phyloP scores from a whole-genome alignment of 2,329 filamentous ascomycete genomes.

The Aspergillus tamarii region DNA sequence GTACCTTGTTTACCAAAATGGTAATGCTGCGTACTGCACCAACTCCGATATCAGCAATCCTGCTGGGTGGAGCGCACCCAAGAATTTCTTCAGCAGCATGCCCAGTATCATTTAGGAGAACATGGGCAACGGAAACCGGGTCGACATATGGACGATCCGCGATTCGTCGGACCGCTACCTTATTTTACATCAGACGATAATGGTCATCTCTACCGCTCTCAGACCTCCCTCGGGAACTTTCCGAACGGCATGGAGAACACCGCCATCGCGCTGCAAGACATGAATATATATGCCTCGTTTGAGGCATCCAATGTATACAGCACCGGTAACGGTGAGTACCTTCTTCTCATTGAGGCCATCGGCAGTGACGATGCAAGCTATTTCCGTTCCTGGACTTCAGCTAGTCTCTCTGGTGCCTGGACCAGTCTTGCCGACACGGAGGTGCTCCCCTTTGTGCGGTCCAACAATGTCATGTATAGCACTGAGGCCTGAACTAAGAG shows the following conservation, averaged over 20 bases:
- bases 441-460: neutral
- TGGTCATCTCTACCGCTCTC: slow-evolving; percentile 9
- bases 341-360: slow-evolving; percentile 9
- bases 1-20: slow-evolving; percentile 11
- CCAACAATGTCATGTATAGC: neutral
- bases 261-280: slow-evolving; percentile 6
- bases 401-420: slow-evolving; percentile 6
- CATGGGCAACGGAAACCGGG: neutral
- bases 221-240: slow-evolving; percentile 1
- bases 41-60: slow-evolving; percentile 10
- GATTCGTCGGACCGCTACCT: slow-evolving; percentile 6
- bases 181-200: slow-evolving; percentile 11
- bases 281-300: slow-evolving; percentile 1
- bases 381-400: slow-evolving; percentile 7
- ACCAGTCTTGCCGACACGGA: slow-evolving; percentile 1
- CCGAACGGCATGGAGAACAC: slow-evolving; percentile 12
- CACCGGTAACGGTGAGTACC: neutral
- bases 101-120: slow-evolving; percentile 12
- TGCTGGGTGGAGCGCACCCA: slow-evolving; percentile 6
- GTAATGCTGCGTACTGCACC: slow-evolving; percentile 12
- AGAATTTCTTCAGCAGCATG: slow-evolving; percentile 4
- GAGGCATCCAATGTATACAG: slow-evolving; percentile 9
- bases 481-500: slow-evolving; percentile 1
- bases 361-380: slow-evolving; percentile 5
- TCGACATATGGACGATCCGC: slow-evolving; percentile 12